These are phyloP conservation scores for Colletotrichum sp. DNA, from an alignment of 2,329 filamentous ascomycete genomes.

Conservation along the genomic window DNA sequence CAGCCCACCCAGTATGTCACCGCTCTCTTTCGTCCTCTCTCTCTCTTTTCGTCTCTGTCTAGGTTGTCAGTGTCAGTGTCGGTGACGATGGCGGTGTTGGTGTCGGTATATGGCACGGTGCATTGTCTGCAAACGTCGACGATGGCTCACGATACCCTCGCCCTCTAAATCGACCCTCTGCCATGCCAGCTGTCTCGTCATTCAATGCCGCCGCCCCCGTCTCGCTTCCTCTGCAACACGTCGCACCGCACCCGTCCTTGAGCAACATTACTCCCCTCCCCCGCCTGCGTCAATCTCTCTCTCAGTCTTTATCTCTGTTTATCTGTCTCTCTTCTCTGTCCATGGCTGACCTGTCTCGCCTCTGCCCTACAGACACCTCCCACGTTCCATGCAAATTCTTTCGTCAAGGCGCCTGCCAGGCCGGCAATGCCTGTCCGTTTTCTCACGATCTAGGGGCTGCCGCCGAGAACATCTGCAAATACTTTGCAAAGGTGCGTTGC, in stretches of 20 bases:
- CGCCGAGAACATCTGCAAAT: conserved; percentile 93
- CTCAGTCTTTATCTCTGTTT: neutral
- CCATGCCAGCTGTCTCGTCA: neutral
- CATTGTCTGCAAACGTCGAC: neutral
- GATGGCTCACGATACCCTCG: neutral
- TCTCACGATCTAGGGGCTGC: conserved; percentile 88
- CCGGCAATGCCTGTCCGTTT: conserved; percentile 94
- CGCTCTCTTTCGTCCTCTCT: neutral
- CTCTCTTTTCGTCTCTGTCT: neutral
- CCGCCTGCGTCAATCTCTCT: neutral
- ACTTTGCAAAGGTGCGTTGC: conserved; percentile 87
- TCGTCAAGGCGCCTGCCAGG: conserved; percentile 93
- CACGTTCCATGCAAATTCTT: conserved; percentile 99
- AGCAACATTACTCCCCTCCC: conserved; percentile 2
- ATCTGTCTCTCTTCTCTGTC: neutral
- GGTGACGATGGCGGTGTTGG: neutral
- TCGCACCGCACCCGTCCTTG: conserved; percentile 19
- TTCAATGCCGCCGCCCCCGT: neutral
- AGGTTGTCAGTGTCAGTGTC: neutral
- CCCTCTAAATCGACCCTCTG: neutral
- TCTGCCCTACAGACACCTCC: conserved; percentile 72
- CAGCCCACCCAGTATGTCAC: conserved; percentile 65
- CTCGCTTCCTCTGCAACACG: conserved; percentile 6
- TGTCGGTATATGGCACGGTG: neutral
- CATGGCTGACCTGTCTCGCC: conserved; percentile 21